Conservation (phyloP, 2,329 filamentous ascomycete species). For the Lasiodiplodia sp. region DNA sequence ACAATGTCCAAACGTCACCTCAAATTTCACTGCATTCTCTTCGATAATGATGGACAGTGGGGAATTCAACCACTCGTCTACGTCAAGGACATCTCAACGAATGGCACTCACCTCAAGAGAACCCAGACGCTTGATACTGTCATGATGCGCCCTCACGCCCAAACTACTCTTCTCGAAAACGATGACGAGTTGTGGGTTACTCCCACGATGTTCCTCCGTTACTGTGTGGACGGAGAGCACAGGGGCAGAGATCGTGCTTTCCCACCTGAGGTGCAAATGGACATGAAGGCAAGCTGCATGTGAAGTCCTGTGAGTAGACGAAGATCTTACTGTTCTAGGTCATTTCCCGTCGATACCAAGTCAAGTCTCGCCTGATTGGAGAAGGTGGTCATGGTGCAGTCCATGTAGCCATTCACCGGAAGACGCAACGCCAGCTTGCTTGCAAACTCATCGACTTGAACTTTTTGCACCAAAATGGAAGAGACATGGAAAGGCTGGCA, state of each 20-base stretch:
- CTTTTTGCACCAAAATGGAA: not conserved
- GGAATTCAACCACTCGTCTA: conserved; percentile 56
- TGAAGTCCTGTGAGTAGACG: not conserved
- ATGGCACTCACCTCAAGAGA: conserved; percentile 50
- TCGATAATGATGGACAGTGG: conserved; percentile 42
- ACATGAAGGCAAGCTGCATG: conserved; percentile 12
- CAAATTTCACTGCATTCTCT: conserved; percentile 55
- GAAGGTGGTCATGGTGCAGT: conserved; percentile 62
- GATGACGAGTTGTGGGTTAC: conserved; percentile 51
- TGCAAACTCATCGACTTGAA: conserved; percentile 67
- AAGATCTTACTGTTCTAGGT: conserved; percentile 11
- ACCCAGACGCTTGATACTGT: conserved; percentile 33
- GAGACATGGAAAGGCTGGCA: conserved; percentile 32
- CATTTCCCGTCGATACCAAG: conserved; percentile 45
- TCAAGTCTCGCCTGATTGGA: conserved; percentile 62
- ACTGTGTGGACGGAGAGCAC: conserved; percentile 30
- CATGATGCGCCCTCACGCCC: conserved; percentile 41
- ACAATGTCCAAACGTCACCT: conserved; percentile 56
- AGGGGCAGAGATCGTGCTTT: not conserved
- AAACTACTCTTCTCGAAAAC: conserved; percentile 52
- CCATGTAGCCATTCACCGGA: conserved; percentile 60
- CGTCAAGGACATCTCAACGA: conserved; percentile 54
- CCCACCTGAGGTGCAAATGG: not conserved
- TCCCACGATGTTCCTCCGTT: conserved; percentile 39
- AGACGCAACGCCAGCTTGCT: conserved; percentile 66